Conservation (phyloP, 108 stramenopile genomes). For the Nitzschia inconspicua region DNA sequence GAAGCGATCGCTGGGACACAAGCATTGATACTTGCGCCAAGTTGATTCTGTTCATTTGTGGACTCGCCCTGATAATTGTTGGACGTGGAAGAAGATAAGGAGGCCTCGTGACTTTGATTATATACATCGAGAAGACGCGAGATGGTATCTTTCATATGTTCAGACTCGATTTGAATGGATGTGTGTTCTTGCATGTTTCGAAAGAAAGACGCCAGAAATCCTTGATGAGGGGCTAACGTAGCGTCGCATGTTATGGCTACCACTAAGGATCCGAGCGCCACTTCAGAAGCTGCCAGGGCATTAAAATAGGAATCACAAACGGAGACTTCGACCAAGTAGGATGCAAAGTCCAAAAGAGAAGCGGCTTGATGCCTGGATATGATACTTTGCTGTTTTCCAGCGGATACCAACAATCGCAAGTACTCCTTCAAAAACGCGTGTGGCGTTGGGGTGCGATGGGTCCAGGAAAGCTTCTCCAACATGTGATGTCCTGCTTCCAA, state of each 20-base stretch:
- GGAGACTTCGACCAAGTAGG: constrained; percentile 34
- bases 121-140: constrained; percentile 16
- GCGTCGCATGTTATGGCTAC: constrained; percentile 9
- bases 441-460: constrained; percentile 27
- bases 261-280: constrained; percentile 32
- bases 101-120: constrained; percentile 23
- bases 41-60: too few relatives aligned
- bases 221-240: not conserved
- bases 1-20: too few relatives aligned
- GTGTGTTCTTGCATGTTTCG: constrained; percentile 3
- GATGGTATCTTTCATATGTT: not conserved
- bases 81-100: too few relatives aligned
- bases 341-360: constrained; percentile 23
- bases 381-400: not conserved
- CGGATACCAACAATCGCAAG: not conserved
- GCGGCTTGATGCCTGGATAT: not conserved
- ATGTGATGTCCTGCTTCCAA: constrained; percentile 24
- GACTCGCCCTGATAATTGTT: too few relatives aligned
- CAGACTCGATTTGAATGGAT: constrained; percentile 1
- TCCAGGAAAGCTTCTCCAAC: constrained; percentile 20
- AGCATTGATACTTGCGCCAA: too few relatives aligned
- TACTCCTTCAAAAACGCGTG: constrained; percentile 24
- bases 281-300: constrained; percentile 12
- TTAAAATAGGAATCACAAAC: constrained; percentile 33
- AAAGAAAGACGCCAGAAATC: not conserved